These are phyloP conservation scores for Coemansia sp. DNA, from an alignment of 192 early-diverging fungal genomes.

Conservation along the genomic window DNA sequence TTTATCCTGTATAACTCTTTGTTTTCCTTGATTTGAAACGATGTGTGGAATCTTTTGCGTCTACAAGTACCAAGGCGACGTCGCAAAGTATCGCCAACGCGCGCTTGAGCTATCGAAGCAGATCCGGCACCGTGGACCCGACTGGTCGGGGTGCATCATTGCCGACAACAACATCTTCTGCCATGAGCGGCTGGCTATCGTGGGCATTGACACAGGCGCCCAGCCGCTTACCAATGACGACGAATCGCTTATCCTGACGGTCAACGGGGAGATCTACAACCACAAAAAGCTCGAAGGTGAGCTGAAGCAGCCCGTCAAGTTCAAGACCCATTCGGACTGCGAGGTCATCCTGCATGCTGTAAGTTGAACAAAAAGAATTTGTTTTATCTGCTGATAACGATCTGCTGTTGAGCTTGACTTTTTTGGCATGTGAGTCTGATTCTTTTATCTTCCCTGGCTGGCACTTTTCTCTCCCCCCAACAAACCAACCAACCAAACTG, in stretches of 20 bases:
- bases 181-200: constrained; percentile 98
- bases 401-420: no score
- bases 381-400: background rate
- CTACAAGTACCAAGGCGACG: constrained; percentile 82
- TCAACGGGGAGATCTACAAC: constrained; percentile 99
- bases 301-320: constrained; percentile 69
- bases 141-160: constrained; percentile 91
- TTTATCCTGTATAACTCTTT: background rate
- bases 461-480: background rate
- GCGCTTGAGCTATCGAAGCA: constrained; percentile 77
- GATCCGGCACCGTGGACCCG: constrained; percentile 97
- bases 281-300: constrained; percentile 77
- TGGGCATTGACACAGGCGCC: constrained; percentile 94
- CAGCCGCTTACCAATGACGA: constrained; percentile 95
- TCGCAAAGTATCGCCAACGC: constrained; percentile 72
- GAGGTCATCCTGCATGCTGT: constrained; percentile 89
- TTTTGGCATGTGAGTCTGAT: no score
- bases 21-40: background rate
- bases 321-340: constrained; percentile 98
- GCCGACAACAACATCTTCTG: constrained; percentile 84
- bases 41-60: constrained; percentile 99
- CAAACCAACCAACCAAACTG: background rate
- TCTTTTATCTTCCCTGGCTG: no score
- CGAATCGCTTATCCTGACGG: constrained; percentile 81
- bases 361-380: constrained; percentile 3